Evolutionary conservation across 306 rosid species (phyloP), one percentile per base, ranked within the genome.

Genomic region (Gastrolobium bilobum): DNA sequence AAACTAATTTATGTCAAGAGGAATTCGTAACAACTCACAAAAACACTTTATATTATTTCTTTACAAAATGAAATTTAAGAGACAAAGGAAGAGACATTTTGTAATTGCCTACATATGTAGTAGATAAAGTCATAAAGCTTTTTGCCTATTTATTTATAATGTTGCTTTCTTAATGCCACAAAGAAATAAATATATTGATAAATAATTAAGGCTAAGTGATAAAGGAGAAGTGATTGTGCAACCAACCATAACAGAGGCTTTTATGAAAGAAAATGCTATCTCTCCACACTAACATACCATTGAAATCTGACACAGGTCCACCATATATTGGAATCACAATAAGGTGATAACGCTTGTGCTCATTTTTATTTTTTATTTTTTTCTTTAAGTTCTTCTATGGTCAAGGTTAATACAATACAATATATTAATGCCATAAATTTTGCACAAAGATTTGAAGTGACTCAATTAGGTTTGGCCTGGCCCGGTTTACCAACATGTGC

Each of bases 281-380:
- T 51, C 40, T 7, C 81, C 76, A 54, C 56, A 34, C 75, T 64
- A 67, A 34, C 73, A 37, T 31, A 56, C 76, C 54, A 67, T 67
- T 73, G 6, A 84, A 84, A 52, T 84, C 78, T 52, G 78, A 52
- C 57, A 68, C 68, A 82, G 84, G 87, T 79, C 87, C 84, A 79
- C 14, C 59, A 69, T 42, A 47, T 64, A 34, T 34, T 6, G 35
- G 35, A 62, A 82, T 82, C 69, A 42, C 79, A 82, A 37, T 40
- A 38, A 54, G 59, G 50, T 3, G 61, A 68, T 76, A 53, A 72
- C 46, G 13, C 3, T 48, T 40, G 10, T 61, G 48, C 20, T 60
- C 44, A 71, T 71, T 58, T 76, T 59, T 15, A 1, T 1, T 48
- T 59, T 15, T 31, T 7, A 40, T 51, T 63, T 4, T 46, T 6